Percentiles rank a stretch among this genome's conserved stretches.
Conservation (phyloP, 805 yeast genomes). For the Wickerhamiella nectarea region DNA sequence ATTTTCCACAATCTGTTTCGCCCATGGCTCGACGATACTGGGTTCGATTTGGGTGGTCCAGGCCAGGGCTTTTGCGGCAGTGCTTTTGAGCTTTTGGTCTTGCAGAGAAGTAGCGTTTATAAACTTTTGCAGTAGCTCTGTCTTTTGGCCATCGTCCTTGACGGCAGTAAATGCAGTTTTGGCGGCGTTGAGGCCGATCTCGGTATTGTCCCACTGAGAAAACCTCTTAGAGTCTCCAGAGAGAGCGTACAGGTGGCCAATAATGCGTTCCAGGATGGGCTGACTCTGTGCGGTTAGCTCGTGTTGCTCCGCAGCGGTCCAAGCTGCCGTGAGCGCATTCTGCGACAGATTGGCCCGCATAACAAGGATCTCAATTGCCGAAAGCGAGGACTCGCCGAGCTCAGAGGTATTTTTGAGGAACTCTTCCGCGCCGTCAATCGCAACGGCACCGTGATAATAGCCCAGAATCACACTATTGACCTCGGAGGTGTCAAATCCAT, state of each 20-base stretch:
- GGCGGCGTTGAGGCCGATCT: slow-evolving; percentile 5
- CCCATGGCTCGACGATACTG: background rate
- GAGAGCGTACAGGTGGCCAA: slow-evolving; percentile 3
- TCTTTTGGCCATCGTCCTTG: background rate
- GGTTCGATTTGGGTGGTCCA: slow-evolving; percentile 10
- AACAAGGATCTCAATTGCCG: slow-evolving; percentile 4
- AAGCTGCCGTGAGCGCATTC: background rate
- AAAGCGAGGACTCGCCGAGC: background rate
- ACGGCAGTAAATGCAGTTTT: slow-evolving; percentile 1
- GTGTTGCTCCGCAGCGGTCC: slow-evolving; percentile 2
- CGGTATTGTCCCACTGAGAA: slow-evolving; percentile 4
- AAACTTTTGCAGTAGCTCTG: slow-evolving; percentile 1
- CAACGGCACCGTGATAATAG: slow-evolving; percentile 4
- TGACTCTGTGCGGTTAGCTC: background rate
- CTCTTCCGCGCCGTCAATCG: background rate
- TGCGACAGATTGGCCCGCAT: slow-evolving; percentile 3
- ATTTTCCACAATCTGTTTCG: background rate
- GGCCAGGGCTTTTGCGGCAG: slow-evolving; percentile 3
- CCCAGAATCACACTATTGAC: background rate
- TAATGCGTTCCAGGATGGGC: slow-evolving; percentile 6
- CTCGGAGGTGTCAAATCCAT: background rate
- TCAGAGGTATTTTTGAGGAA: background rate
- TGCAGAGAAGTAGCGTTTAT: background rate
- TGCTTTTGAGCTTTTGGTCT: background rate
- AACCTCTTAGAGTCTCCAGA: background rate